Percentiles rank a stretch among this genome's conserved stretches.
Conservation (phyloP, 75 land plant species). For the Pinus tabuliformis region DNA sequence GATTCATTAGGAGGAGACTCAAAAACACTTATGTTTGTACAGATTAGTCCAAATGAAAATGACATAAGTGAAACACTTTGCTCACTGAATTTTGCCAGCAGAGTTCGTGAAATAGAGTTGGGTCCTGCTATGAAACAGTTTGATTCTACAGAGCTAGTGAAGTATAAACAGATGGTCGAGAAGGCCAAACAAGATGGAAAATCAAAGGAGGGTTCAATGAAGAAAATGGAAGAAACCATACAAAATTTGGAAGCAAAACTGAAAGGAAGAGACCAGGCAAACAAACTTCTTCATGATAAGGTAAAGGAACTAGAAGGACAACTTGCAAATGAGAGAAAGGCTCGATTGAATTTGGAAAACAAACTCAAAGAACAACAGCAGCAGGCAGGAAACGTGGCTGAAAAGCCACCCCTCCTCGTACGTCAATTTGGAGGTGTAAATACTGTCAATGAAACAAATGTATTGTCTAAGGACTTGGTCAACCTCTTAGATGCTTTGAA, state of each 20-base stretch:
- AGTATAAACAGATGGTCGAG: slow-evolving; percentile 87
- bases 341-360: slow-evolving; percentile 60
- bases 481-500: slow-evolving; percentile 20
- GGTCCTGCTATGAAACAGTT: slow-evolving; percentile 89
- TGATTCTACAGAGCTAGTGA: slow-evolving; percentile 64
- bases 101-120: slow-evolving; percentile 90
- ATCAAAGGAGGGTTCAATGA: slow-evolving; percentile 59
- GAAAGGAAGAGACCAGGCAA: slow-evolving; percentile 69
- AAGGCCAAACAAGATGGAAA: slow-evolving; percentile 72
- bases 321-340: slow-evolving; percentile 71
- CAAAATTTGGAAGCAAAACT: slow-evolving; percentile 59
- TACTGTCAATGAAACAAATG: slow-evolving; percentile 10
- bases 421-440: slow-evolving; percentile 20
- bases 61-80: slow-evolving; percentile 87
- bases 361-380: slow-evolving; percentile 58
- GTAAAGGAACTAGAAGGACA: slow-evolving; percentile 85
- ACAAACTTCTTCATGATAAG: slow-evolving; percentile 71
- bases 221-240: slow-evolving; percentile 71
- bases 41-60: slow-evolving; percentile 88
- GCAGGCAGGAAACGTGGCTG: slow-evolving; percentile 17
- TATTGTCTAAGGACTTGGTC: slow-evolving; percentile 21
- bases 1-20: slow-evolving; percentile 99
- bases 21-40: slow-evolving; percentile 97
- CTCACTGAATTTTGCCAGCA: slow-evolving; percentile 96
- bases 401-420: slow-evolving; percentile 9